These are phyloP conservation scores for Jacaranda copaia DNA, from an alignment of 257 asterid species.

Conservation along the genomic window DNA sequence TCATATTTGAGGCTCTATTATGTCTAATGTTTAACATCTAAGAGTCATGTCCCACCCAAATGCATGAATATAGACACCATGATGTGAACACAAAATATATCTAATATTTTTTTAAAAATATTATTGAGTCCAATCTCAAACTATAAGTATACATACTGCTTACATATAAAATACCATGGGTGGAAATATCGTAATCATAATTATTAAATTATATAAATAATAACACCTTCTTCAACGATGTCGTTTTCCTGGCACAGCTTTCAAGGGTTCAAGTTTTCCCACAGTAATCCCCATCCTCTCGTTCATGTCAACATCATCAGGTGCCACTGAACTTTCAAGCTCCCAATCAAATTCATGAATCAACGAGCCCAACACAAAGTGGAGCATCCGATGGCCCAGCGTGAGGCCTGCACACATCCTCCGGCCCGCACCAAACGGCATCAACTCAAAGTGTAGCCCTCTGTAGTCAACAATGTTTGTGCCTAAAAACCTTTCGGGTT, in stretches of 20 bases:
- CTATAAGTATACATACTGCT: too few relatives aligned
- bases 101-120: too few relatives aligned
- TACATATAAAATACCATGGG: too few relatives aligned
- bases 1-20: too few relatives aligned
- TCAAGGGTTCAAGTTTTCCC: constrained; percentile 53
- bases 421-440: constrained; percentile 72
- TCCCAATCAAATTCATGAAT: constrained; percentile 65
- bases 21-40: too few relatives aligned
- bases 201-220: not conserved
- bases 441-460: constrained; percentile 57
- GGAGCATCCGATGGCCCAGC: constrained; percentile 62
- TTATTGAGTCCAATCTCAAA: too few relatives aligned
- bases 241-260: constrained; percentile 39
- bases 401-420: constrained; percentile 65
- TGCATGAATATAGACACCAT: too few relatives aligned
- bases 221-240: not conserved
- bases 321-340: constrained; percentile 27
- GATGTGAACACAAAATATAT: too few relatives aligned
- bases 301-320: constrained; percentile 39
- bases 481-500: constrained; percentile 63
- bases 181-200: not conserved
- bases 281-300: constrained; percentile 63
- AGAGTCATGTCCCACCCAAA: too few relatives aligned
- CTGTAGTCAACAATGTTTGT: constrained; percentile 44
- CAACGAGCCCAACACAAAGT: constrained; percentile 59